These are phyloP conservation scores for Xylariaceae sp. DNA, from an alignment of 2,329 filamentous ascomycete species.

Conservation along the genomic window DNA sequence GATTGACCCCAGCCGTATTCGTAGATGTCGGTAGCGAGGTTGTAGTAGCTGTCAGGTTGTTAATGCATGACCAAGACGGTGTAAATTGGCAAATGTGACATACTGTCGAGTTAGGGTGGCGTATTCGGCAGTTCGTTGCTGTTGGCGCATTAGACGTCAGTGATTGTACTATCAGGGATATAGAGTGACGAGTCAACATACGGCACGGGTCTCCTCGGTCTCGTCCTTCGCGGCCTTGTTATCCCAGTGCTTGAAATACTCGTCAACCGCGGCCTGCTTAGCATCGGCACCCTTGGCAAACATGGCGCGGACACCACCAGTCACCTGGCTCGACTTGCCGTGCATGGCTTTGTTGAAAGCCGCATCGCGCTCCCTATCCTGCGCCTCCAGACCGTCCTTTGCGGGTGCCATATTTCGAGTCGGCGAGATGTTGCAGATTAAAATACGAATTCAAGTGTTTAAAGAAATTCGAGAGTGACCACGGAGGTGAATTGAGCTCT, in stretches of 20 bases:
- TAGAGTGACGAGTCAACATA: conserved; percentile 34
- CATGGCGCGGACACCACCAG: conserved; percentile 77
- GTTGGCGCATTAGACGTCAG: conserved; percentile 11
- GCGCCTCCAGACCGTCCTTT: conserved; percentile 61
- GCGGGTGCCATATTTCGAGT: conserved; percentile 36
- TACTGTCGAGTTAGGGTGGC: conserved; percentile 90
- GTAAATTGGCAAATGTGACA: conserved; percentile 30
- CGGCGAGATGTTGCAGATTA: not conserved
- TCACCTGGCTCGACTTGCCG: conserved; percentile 62
- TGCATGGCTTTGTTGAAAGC: conserved; percentile 89
- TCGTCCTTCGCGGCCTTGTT: conserved; percentile 75
- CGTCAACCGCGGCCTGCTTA: conserved; percentile 77
- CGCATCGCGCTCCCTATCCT: conserved; percentile 82
- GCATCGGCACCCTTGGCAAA: conserved; percentile 72
- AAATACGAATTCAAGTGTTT: not conserved
- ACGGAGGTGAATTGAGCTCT: not conserved
- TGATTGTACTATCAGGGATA: not conserved
- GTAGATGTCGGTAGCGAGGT: conserved; percentile 92
- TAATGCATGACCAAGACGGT: not conserved
- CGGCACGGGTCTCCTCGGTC: conserved; percentile 77
- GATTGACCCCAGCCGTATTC: conserved; percentile 95
- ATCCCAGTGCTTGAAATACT: conserved; percentile 97
- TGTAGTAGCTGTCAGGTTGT: conserved; percentile 71
- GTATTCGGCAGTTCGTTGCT: conserved; percentile 82
- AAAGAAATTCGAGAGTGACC: not conserved